Base-by-base conservation (phyloP, 306 rosid genomes). In the Pueraria montana region DNA sequence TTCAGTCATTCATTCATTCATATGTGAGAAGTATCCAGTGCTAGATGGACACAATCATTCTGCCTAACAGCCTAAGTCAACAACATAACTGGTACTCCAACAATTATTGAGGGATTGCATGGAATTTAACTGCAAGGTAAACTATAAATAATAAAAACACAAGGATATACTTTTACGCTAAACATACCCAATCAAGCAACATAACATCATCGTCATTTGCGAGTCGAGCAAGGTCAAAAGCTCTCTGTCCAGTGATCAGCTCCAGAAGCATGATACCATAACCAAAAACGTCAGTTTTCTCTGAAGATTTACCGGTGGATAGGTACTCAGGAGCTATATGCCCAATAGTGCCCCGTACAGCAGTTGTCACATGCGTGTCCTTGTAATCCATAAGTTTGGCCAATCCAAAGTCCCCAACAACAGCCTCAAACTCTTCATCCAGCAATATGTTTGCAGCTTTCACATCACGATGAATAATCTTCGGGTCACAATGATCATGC, bases 401-500 rank as follows among this genome's bases (percentile, higher is more conserved):
- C 92, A 96, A 75, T 78, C 99, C 99, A 65, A 92, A 96, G 79
- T 96, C 99, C 53, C 99, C 99, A 40, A 96, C 99, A 55, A 96
- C 99, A 17, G 99, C 99, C 87, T 96, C 99, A 78, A 93, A 96
- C 89, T 96, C 99, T 87, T 96, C 99, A 49, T 96, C 99, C 87
- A 96, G 81, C 85, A 96, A 86, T 91, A 96, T 96, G 76, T 94
- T 96, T 53, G 99, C 99, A 67, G 99, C 98, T 70, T 96, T 96
- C 83, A 94, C 99, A 56, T 96, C 99, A 26, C 99, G 98, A 66
- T 96, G 99, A 77, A 96, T 96, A 68, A 96, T 96, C 90, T 96
- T 96, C 0, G 99, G 99, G 82, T 96, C 98, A 75, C 99, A 96
- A 62, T 96, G 99, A 87, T 94, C 99, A 5, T 96, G 98, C 90